phyloP scores from a whole-genome alignment of 495 filamentous ascomycete genomes.

The Podospora pseudocomata region DNA sequence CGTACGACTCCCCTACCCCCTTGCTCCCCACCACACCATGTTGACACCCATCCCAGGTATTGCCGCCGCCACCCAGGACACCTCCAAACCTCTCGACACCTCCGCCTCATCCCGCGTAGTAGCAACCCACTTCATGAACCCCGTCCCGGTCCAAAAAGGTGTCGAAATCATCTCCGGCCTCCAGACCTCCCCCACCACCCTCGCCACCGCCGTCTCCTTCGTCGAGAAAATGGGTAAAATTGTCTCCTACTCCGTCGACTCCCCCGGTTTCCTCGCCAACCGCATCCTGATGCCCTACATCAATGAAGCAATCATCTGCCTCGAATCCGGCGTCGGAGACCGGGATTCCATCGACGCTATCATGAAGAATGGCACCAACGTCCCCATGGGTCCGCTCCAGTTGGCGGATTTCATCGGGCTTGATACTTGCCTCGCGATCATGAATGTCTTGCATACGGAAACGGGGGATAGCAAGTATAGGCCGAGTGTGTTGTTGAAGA shows the following conservation, averaged over 20 bases:
- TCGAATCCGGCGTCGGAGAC: constrained; percentile 86
- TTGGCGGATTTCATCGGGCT: constrained; percentile 97
- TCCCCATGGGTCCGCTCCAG: constrained; percentile 94
- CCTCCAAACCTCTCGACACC: constrained; percentile 64
- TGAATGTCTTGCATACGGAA: constrained; percentile 91
- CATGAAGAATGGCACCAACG: constrained; percentile 99
- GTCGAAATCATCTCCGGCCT: constrained; percentile 95
- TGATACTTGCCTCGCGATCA: constrained; percentile 94
- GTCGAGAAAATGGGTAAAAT: constrained; percentile 92
- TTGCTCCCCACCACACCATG: too few species aligned
- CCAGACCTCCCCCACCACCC: constrained; percentile 78
- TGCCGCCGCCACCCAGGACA: constrained; percentile 70
- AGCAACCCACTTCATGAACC: constrained; percentile 99
- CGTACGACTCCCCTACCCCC: constrained; percentile 31
- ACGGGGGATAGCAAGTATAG: constrained; percentile 95
- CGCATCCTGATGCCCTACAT: constrained; percentile 99
- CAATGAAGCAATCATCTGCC: constrained; percentile 95
- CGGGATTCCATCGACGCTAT: constrained; percentile 92
- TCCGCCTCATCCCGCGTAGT: constrained; percentile 84
- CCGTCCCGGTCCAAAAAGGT: constrained; percentile 92
- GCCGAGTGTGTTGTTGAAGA: constrained; percentile 75
- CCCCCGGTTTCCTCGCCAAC: constrained; percentile 93
- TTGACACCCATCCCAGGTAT: constrained; percentile 42
- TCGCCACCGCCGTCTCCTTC: constrained; percentile 81
- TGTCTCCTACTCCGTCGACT: constrained; percentile 77